Evolutionary conservation across 768 basidiomycete species (phyloP), one percentile per base, ranked within the genome.

Genomic region (Vishniacozyma victoriae): DNA sequence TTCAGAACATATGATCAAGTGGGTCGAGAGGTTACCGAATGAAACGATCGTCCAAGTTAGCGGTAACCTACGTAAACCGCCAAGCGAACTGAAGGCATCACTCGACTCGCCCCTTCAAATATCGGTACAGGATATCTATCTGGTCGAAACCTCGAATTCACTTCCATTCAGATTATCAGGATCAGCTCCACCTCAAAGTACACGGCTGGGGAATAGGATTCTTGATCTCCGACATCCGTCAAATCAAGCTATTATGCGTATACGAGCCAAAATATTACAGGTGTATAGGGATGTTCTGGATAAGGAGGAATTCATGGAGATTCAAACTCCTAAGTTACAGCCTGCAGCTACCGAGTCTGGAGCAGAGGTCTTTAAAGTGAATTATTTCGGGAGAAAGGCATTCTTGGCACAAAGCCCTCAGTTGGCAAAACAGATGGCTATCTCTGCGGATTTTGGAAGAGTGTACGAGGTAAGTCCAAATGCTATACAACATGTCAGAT

Each of bases 381-480:
- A 80, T 65, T 97, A 99, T 73, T 99, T 97, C 78, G 93, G 95
- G 78, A 88, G 92, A 83, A 55, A 27, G 75, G 95, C 95, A 2
- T 99, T 79, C 77, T 80, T 99, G 33, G 95, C 95, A 16, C 95
- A 99, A 72, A 91, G 87, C 31, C 95, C 95, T 33, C 95, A 99
- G 69, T 78, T 97, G 14, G 88, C 91, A 42, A 99, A 99, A 73
- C 95, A 99, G 74, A 99, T 99, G 95, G 87, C 86, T 52, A 97
- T 99, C 62, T 90, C 95, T 26, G 91, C 89, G 45, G 95, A 97
- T 75, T 91, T 97, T 68, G 95, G 97, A 72, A 81, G 90, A 25
- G 95, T 99, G 6, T 99, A 92, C 74, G 95, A 99, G 74, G 90
- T 99, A 52, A 95, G 84, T 0, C 76, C 76, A 35, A 74, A 73